Percentiles rank a stretch among this genome's conserved stretches.
phyloP scores from a whole-genome alignment of 1,139 yeast genomes.

The Magnusiomyces ingens region DNA sequence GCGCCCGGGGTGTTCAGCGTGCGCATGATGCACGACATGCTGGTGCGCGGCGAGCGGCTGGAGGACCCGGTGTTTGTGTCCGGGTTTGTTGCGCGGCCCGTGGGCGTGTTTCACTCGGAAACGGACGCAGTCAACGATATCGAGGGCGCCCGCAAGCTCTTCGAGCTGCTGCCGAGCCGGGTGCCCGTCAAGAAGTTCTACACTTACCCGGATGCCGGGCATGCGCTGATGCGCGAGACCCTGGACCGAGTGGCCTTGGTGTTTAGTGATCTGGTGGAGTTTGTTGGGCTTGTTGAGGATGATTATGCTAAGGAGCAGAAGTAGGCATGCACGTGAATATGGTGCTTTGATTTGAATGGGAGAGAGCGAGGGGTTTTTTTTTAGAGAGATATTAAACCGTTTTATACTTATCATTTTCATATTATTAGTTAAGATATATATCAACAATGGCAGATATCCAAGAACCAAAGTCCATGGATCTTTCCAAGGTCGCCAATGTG shows the following conservation, averaged over 20 bases:
- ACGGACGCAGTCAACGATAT: constrained; percentile 50
- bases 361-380: no score
- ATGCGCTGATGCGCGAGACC: constrained; percentile 37
- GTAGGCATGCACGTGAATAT: no score
- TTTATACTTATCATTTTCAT: no score
- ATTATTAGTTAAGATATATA: no score
- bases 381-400: no score
- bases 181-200: constrained; percentile 32
- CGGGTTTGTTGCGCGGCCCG: constrained; percentile 39
- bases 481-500: neutral
- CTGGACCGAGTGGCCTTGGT: constrained; percentile 36
- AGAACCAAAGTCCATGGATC: no score
- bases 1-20: constrained; percentile 42
- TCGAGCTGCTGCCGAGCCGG: constrained; percentile 32
- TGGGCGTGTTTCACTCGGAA: constrained; percentile 50
- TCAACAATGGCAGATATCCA: no score
- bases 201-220: constrained; percentile 33
- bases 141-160: constrained; percentile 46
- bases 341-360: no score
- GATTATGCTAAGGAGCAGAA: constrained; percentile 37
- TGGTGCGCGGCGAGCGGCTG: constrained; percentile 53
- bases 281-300: constrained; percentile 39
- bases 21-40: constrained; percentile 55
- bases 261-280: constrained; percentile 35
- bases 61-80: constrained; percentile 39